Conservation (phyloP, 306 rosid genomes). For the Dryas drummondii region DNA sequence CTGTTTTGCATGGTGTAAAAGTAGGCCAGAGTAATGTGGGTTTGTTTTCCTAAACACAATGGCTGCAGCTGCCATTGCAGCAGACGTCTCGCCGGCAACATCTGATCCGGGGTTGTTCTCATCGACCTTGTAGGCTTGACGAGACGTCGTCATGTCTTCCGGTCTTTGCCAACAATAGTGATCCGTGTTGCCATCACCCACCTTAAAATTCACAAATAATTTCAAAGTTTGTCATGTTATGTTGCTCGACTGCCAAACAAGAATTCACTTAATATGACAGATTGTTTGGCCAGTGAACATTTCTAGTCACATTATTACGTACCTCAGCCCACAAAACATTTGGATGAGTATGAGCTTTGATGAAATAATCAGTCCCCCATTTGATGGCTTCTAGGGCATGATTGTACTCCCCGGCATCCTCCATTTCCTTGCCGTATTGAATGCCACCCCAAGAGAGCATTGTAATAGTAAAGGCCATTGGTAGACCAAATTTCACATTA, state of each 20-base stretch:
- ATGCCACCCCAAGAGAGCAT: conserved; percentile 79
- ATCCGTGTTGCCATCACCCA: conserved; percentile 78
- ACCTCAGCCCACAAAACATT: conserved; percentile 78
- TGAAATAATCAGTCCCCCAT: conserved; percentile 94
- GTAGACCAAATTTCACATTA: conserved; percentile 78
- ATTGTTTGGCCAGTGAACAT: too few relatives aligned
- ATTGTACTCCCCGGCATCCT: conserved; percentile 53
- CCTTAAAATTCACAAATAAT: conserved; percentile 31
- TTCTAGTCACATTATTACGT: conserved; percentile 1
- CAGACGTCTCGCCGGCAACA: conserved; percentile 68
- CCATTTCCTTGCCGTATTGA: conserved; percentile 50
- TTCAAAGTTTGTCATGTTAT: background rate
- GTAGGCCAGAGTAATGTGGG: conserved; percentile 75
- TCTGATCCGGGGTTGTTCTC: conserved; percentile 70
- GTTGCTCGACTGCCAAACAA: background rate
- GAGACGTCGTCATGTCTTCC: conserved; percentile 83
- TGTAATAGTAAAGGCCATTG: conserved; percentile 86
- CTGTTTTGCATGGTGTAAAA: conserved; percentile 74
- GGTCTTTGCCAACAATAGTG: conserved; percentile 97
- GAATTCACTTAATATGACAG: background rate
- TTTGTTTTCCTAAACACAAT: conserved; percentile 65
- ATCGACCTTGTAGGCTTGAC: conserved; percentile 66
- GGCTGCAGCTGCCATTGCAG: conserved; percentile 76
- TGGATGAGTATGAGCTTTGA: conserved; percentile 75
- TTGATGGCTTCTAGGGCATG: conserved; percentile 82